A percentile compares a stretch with the other conserved stretches of the same genome.
Conservation (phyloP, 805 yeast species). For the Scheffersomyces ergatensis region DNA sequence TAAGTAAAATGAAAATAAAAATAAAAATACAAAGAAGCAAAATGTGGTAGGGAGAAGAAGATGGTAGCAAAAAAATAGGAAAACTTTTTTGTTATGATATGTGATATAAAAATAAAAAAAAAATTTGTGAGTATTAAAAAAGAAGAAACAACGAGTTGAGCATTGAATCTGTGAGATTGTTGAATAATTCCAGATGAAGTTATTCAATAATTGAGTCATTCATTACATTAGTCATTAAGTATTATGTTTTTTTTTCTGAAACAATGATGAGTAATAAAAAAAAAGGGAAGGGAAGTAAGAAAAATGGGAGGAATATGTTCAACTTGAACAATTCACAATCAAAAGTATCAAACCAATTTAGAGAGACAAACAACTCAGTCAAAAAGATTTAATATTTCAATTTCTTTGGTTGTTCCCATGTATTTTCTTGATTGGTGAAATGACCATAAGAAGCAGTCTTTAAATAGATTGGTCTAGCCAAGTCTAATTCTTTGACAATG, state of each 20-base stretch:
- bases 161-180: conserved; percentile 24
- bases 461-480: conserved; percentile 98
- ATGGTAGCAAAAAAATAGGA: too few species aligned
- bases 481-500: conserved; percentile 91
- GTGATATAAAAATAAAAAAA: too few species aligned
- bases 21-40: conserved; percentile 15
- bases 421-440: conserved; percentile 97
- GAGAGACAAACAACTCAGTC: not conserved
- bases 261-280: not conserved
- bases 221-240: conserved; percentile 43
- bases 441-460: conserved; percentile 99
- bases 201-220: conserved; percentile 33
- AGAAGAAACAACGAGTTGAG: conserved; percentile 45
- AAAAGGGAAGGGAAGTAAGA: not conserved
- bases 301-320: too few species aligned
- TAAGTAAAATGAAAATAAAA: conserved; percentile 2
- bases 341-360: not conserved
- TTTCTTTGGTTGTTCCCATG: conserved; percentile 97
- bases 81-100: too few species aligned
- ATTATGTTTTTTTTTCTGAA: not conserved
- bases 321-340: too few species aligned
- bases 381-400: conserved; percentile 49
- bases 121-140: too few species aligned
- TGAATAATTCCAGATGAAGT: too few species aligned
- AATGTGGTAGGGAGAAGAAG: too few species aligned